Base-by-base conservation (phyloP, 2,329 filamentous ascomycete genomes). In the Fusarium sp. region DNA sequence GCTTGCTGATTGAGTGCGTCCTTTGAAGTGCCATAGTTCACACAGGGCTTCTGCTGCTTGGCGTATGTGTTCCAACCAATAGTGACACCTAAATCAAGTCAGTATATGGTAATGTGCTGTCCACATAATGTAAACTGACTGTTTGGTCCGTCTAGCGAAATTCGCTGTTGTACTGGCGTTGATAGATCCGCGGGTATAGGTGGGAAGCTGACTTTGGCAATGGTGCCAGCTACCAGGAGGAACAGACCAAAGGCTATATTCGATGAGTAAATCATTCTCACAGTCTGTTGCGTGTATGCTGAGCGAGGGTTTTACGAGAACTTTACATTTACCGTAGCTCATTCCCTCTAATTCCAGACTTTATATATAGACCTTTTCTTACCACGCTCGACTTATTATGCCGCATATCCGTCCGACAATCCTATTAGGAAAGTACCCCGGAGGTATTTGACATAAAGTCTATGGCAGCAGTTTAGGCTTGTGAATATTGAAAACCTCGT, bases 61-160 rank as follows among this genome's bases (percentile, higher is more conserved):
- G 54, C 55, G 7, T 65, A 65, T 3, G 62, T 65, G 8, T 65
- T 65, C 62, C 62, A 65, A 1, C 62, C 61, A 4, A 65, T 32
- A 0, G 62, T 65, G 0, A 65, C 39, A 39, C 61, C 61, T 64
- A n/a, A 1, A 6, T 7, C 0, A 5, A 2, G 1, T 30, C 1
- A 15, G 8, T 2, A 6, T 14, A 3, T 14, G n/a, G n/a, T 7
- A 7, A 2, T n/a, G 8, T 4, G 0, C 14, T 4, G 9, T 11
- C 9, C 5, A 6, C 12, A 2, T 2, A 26, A 12, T 32, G 17
- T 10, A 11, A 2, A 50, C 60, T 39, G 2, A 58, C 60, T 63
- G 20, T 51, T 51, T 9, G 51, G 60, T 6, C 60, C 60, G 17
- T 51, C 30, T 1, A 64, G 21, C 6, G 58, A 24, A 3, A 64